These are phyloP conservation scores for Monascus ruber DNA, from an alignment of 2,329 filamentous ascomycete species.

Conservation along the genomic window DNA sequence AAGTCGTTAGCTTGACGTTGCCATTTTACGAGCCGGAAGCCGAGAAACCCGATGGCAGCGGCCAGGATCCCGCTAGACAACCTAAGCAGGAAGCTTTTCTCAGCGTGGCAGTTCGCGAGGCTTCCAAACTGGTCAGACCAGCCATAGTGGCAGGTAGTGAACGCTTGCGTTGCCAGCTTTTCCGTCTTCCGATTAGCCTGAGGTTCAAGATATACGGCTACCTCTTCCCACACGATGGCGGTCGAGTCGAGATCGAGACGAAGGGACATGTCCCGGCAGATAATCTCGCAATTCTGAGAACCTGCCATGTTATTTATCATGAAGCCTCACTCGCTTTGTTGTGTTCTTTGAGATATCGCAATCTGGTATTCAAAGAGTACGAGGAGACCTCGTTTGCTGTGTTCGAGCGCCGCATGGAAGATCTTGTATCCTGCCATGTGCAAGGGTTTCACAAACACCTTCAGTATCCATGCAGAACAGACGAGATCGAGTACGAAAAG, in stretches of 20 bases:
- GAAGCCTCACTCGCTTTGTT: slow-evolving; percentile 8
- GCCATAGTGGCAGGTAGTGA: slow-evolving; percentile 1
- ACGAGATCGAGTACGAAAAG: not conserved
- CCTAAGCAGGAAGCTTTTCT: slow-evolving; percentile 2
- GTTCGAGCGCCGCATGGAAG: slow-evolving; percentile 4
- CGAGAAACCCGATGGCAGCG: not conserved
- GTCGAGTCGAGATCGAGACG: slow-evolving; percentile 6
- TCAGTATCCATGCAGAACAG: not conserved
- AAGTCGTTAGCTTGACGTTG: not conserved
- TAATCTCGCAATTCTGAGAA: slow-evolving; percentile 7
- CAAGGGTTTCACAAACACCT: not conserved
- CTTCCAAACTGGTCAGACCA: slow-evolving; percentile 2
- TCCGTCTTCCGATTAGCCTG: slow-evolving; percentile 7
- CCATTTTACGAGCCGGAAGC: not conserved
- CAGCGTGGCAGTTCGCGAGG: slow-evolving; percentile 3
- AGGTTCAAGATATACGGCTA: slow-evolving; percentile 6
- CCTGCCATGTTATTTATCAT: slow-evolving; percentile 9
- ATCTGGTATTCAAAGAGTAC: slow-evolving; percentile 6
- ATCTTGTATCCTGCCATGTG: slow-evolving; percentile 3
- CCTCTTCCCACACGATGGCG: slow-evolving; percentile 4
- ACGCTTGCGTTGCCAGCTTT: slow-evolving; percentile 5
- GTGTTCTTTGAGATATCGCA: slow-evolving; percentile 8
- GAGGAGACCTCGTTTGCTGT: slow-evolving; percentile 4
- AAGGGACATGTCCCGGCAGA: slow-evolving; percentile 1
- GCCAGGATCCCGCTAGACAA: slow-evolving; percentile 1